phyloP scores from a whole-genome alignment of 495 filamentous ascomycete genomes.

The Neurospora sp. region DNA sequence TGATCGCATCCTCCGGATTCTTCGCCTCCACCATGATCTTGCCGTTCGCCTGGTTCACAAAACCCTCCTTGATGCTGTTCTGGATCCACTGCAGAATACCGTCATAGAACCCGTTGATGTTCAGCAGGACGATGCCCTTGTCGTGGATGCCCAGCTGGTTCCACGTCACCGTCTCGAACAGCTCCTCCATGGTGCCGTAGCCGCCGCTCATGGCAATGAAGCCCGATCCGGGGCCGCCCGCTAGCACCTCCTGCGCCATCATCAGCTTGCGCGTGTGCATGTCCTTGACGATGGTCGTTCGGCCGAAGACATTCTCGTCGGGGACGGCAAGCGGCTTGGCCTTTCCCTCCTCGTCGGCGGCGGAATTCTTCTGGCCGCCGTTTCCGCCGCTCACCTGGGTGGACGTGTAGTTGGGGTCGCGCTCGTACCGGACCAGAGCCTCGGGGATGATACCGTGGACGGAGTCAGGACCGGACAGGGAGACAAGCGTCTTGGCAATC shows the following conservation, averaged over 20 bases:
- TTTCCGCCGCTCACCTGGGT: slow-evolving; percentile 21
- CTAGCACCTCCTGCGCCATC: slow-evolving; percentile 80
- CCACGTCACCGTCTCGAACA: slow-evolving; percentile 96
- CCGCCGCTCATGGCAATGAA: slow-evolving; percentile 88
- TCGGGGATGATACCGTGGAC: slow-evolving; percentile 92
- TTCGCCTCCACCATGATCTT: slow-evolving; percentile 70
- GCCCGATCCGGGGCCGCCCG: slow-evolving; percentile 71
- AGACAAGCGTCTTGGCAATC: slow-evolving; percentile 75
- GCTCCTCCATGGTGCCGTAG: slow-evolving; percentile 91
- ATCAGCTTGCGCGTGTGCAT: slow-evolving; percentile 93
- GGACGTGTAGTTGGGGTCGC: slow-evolving; percentile 40
- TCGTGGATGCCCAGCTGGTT: slow-evolving; percentile 94
- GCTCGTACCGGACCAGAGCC: slow-evolving; percentile 75
- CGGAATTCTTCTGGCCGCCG: neutral
- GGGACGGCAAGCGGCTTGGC: slow-evolving; percentile 32
- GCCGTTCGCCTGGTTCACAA: slow-evolving; percentile 57
- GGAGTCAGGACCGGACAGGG: slow-evolving; percentile 65
- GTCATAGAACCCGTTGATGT: slow-evolving; percentile 86
- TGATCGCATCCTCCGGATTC: slow-evolving; percentile 60
- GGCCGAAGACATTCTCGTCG: slow-evolving; percentile 61
- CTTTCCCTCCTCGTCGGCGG: slow-evolving; percentile 8
- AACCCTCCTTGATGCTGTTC: slow-evolving; percentile 66
- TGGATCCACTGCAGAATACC: slow-evolving; percentile 74
- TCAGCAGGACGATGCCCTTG: slow-evolving; percentile 68
- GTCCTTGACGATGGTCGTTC: slow-evolving; percentile 78